A percentile compares a stretch with the other conserved stretches of the same genome.
Evolutionary conservation across 805 yeast genomes (phyloP).

Genomic region (Candida sanyiensis): DNA sequence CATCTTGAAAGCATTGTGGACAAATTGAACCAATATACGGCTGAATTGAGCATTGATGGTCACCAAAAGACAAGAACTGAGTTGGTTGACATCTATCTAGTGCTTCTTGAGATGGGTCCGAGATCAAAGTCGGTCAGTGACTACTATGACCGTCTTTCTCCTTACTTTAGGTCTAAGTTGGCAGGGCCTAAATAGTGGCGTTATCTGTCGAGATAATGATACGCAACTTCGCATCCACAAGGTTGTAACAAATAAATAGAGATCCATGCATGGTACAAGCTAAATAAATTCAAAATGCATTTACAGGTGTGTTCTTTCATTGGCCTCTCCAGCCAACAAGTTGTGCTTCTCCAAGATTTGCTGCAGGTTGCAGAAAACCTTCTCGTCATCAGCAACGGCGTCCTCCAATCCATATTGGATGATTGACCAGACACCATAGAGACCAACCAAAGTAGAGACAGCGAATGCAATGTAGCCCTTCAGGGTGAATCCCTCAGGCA

Average conservation of each 20-base stretch:
- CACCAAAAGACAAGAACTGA: conserved; percentile 21
- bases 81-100: conserved; percentile 17
- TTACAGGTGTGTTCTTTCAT: conserved; percentile 18
- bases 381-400: conserved; percentile 43
- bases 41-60: conserved; percentile 14
- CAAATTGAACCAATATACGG: conserved; percentile 9
- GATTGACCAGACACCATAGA: conserved; percentile 56
- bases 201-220: background rate
- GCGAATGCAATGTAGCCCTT: conserved; percentile 64
- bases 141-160: conserved; percentile 13
- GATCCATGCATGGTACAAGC: background rate
- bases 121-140: background rate
- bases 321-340: conserved; percentile 14
- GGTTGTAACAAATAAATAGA: background rate
- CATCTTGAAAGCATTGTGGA: conserved; percentile 7
- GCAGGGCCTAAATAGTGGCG: background rate
- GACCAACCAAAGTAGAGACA: conserved; percentile 47
- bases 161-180: conserved; percentile 2
- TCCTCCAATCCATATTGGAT: conserved; percentile 63
- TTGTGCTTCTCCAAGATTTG: conserved; percentile 27
- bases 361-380: conserved; percentile 34
- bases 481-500: conserved; percentile 65
- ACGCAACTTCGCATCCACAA: no score
- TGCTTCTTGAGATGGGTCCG: conserved; percentile 8
- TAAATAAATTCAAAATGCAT: no score